phyloP scores from a whole-genome alignment of 768 basidiomycete genomes.

The Pulveroboletus frians region DNA sequence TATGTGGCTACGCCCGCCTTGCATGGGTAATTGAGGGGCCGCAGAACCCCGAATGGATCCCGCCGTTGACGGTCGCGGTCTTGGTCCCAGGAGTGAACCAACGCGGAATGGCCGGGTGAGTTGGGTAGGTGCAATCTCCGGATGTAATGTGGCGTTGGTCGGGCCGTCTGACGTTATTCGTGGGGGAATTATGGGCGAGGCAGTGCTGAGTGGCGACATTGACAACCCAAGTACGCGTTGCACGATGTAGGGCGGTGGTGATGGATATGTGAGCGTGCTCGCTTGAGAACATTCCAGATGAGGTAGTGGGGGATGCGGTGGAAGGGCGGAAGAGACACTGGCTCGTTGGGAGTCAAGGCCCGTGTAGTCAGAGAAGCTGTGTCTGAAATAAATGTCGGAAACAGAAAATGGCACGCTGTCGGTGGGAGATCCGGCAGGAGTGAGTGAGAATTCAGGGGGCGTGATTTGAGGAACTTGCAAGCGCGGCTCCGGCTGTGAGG shows the following conservation, averaged over 20 bases:
- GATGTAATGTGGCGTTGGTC: neutral
- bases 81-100: slow-evolving; percentile 27
- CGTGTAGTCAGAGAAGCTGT: slow-evolving; percentile 33
- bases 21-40: slow-evolving; percentile 28
- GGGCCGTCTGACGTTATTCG: neutral
- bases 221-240: slow-evolving; percentile 30
- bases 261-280: slow-evolving; percentile 8
- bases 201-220: slow-evolving; percentile 18
- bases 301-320: slow-evolving; percentile 41
- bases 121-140: slow-evolving; percentile 5
- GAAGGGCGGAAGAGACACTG: slow-evolving; percentile 34
- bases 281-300: slow-evolving; percentile 19
- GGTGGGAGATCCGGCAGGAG: slow-evolving; percentile 44
- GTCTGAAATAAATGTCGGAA: slow-evolving; percentile 49
- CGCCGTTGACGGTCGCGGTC: slow-evolving; percentile 21
- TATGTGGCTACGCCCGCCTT: slow-evolving; percentile 24
- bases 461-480: slow-evolving; percentile 21
- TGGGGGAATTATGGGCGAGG: slow-evolving; percentile 1
- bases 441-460: slow-evolving; percentile 25
- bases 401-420: slow-evolving; percentile 54
- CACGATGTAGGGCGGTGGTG: slow-evolving; percentile 29
- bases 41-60: slow-evolving; percentile 19
- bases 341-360: slow-evolving; percentile 29
- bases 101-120: slow-evolving; percentile 8
- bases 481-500: slow-evolving; percentile 16